Base-by-base conservation (phyloP, 2,329 filamentous ascomycete species). In the Zalaria obscura region DNA sequence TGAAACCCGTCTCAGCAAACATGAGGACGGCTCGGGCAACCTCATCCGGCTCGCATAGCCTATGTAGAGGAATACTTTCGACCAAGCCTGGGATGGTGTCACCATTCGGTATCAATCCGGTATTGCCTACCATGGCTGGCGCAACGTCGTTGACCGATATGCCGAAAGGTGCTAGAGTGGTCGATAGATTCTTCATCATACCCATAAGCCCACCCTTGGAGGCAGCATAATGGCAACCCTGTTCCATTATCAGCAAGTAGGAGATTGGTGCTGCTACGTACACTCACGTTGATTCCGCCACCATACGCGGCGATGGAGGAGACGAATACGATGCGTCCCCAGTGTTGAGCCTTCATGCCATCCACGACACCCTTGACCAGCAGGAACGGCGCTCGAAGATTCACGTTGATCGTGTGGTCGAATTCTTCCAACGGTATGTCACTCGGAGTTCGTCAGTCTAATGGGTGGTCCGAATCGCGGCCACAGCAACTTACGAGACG, bases 71-170 rank as follows among this genome's bases (percentile, higher is more conserved):
- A 35, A 79, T 78, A 27, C 70, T 70, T 47, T 64, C 69, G 25
- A 75, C 72, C 48, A 78, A 70, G 0, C 75, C 75, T 0, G 75
- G 68, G 28, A 56, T 56, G 4, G 54, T 56, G 39, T 57, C 58
- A 35, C 70, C 70, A 45, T 73, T 66, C 2, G 73, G 72, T 35
- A 80, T 75, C 74, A 80, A 74, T 1, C 62, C 62, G 5, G 62
- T 65, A 9, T 56, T 53, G 4, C 75, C 75, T 45, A 80, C 79
- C 75, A 80, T 79, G 4, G 76, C 76, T 0, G 77, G 77, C 3
- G 75, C 74, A n/a, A 81, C 73, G 47, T 80, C 76, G 45, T 81
- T 80, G 43, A 80, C 74, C 9, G 75, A 77, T 49, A 81, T 76
- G 28, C 76, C 75, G 49, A 67, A 68, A 42, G 69, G 65, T 2